Evolutionary conservation across 1,284 basidiomycete genomes (phyloP).

Genomic region (Takashimella tepidaria): DNA sequence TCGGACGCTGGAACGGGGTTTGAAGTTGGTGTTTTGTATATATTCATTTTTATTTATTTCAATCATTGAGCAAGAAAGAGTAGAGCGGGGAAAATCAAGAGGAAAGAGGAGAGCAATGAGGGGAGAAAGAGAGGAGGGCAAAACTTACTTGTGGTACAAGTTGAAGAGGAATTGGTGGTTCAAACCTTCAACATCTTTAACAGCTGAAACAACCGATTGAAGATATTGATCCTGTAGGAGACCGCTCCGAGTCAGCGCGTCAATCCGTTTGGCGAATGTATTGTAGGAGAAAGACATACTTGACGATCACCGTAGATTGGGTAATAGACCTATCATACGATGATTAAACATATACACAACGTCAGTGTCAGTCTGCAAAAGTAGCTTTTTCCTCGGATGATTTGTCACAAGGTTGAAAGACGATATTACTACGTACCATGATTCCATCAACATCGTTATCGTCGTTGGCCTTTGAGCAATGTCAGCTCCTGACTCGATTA

Average conservation of each 20-base stretch:
- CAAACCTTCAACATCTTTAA: conserved; percentile 96
- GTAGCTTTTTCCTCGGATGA: too few species aligned
- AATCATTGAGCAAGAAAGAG: too few species aligned
- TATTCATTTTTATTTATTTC: too few species aligned
- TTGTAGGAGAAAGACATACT: conserved; percentile 49
- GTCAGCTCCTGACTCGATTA: conserved; percentile 3
- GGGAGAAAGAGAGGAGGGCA: not conserved
- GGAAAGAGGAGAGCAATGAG: not conserved
- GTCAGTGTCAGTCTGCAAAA: too few species aligned
- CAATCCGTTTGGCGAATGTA: too few species aligned
- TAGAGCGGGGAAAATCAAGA: not conserved
- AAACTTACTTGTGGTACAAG: conserved; percentile 83
- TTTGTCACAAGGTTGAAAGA: too few species aligned
- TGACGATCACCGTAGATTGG: conserved; percentile 83
- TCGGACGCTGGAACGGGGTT: conserved; percentile 57
- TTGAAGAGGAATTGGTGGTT: conserved; percentile 96
- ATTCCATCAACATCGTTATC: conserved; percentile 84
- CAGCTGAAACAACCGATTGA: conserved; percentile 71
- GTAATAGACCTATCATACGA: conserved; percentile 92
- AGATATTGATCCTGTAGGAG: conserved; percentile 88
- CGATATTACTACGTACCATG: conserved; percentile 63
- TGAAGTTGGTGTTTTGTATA: not conserved
- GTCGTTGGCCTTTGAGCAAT: conserved; percentile 61
- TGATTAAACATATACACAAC: too few species aligned
- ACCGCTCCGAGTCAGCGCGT: conserved; percentile 1